A percentile compares a stretch with the other conserved stretches of the same genome.
These are phyloP conservation scores for Nakazawaea wickerhamii DNA, from an alignment of 805 yeast species.

Conservation along the genomic window DNA sequence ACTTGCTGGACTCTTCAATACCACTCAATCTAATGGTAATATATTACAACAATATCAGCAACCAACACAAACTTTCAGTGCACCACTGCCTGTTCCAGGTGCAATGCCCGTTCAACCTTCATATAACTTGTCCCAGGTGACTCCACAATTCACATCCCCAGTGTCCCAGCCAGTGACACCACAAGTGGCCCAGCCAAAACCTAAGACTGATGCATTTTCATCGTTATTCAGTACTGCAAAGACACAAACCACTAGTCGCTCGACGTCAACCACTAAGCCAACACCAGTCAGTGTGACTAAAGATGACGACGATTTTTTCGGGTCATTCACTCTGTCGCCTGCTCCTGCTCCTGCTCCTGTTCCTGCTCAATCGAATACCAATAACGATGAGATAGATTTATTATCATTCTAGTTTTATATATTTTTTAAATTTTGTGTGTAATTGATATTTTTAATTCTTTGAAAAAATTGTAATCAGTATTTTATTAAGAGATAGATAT, in stretches of 20 bases:
- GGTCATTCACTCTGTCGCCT: conserved; percentile 24
- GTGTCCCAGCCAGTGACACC: too few species aligned
- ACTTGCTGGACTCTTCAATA: conserved; percentile 26
- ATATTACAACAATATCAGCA: conserved; percentile 15
- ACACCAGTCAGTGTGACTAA: conserved; percentile 10
- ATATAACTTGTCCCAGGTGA: conserved; percentile 6
- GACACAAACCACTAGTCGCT: conserved; percentile 22
- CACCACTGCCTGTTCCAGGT: conserved; percentile 13
- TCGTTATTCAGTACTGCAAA: conserved; percentile 65
- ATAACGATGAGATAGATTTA: conserved; percentile 35
- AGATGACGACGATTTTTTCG: conserved; percentile 28
- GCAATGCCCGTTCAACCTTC: conserved; percentile 17
- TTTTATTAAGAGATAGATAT: neutral
- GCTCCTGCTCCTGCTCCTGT: conserved; percentile 14
- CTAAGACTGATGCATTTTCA: conserved; percentile 63
- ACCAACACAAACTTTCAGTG: conserved; percentile 11
- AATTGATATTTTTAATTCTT: neutral
- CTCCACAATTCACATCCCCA: conserved; percentile 19
- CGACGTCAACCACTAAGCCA: conserved; percentile 9
- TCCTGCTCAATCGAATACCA: conserved; percentile 11
- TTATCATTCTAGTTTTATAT: conserved; percentile 35
- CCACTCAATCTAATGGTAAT: too few species aligned
- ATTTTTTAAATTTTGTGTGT: neutral
- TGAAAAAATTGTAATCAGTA: too few species aligned
- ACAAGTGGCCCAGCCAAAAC: conserved; percentile 30